Percentiles rank a stretch among this genome's conserved stretches.
Evolutionary conservation across 441 rosid genomes (phyloP).

Genomic region (Gossypium trilobum): DNA sequence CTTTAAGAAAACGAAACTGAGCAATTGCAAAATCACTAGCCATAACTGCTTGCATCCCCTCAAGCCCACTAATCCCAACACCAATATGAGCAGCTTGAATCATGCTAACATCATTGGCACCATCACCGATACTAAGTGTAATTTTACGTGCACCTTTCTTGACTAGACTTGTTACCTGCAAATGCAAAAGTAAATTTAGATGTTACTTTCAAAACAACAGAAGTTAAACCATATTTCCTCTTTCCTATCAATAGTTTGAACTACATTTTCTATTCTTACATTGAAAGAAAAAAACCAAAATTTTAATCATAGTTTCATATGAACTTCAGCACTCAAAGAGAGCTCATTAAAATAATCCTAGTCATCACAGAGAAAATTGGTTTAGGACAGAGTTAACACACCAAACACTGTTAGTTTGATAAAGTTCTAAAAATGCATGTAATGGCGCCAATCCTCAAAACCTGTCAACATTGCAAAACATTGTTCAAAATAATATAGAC

Average conservation of each 20-base stretch:
- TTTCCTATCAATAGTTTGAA: neutral
- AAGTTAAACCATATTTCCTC: constrained; percentile 1
- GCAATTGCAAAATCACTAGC: constrained; percentile 99
- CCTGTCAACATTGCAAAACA: neutral
- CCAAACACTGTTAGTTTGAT: neutral
- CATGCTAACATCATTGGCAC: constrained; percentile 99
- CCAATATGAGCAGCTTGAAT: constrained; percentile 99
- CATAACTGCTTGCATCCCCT: constrained; percentile 99
- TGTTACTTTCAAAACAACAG: neutral
- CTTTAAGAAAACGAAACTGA: constrained; percentile 86
- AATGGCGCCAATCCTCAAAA: neutral
- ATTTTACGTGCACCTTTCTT: constrained; percentile 94
- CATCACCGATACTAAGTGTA: constrained; percentile 97
- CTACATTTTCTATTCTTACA: neutral
- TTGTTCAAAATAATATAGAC: neutral
- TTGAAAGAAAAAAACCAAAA: neutral
- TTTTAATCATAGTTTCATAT: neutral
- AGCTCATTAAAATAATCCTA: neutral
- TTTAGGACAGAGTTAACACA: neutral
- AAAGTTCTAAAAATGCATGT: neutral
- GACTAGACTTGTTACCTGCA: constrained; percentile 86
- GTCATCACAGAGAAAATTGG: neutral
- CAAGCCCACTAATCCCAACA: constrained; percentile 87
- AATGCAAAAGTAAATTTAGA: constrained; percentile 10
- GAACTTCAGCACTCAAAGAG: neutral